A percentile compares a stretch with the other conserved stretches of the same genome.
These are phyloP conservation scores for Triticum aestivum DNA, from an alignment of 176 grass and related monocot genomes.

Conservation along the genomic window DNA sequence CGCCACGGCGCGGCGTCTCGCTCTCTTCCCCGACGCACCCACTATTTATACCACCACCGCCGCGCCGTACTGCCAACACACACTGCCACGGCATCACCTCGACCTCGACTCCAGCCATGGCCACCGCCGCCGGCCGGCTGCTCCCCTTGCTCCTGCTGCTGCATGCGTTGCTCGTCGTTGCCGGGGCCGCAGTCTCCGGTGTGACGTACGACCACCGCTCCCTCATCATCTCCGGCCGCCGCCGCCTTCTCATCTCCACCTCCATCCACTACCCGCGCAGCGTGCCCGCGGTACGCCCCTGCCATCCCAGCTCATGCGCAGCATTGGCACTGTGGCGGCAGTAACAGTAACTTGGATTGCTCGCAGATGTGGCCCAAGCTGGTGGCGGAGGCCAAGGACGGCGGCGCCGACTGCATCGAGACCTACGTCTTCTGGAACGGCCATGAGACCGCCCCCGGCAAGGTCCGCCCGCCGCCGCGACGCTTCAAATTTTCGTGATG, in stretches of 20 bases:
- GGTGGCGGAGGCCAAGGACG: conserved; percentile 79
- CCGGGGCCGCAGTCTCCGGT: not conserved
- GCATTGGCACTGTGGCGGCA: not conserved
- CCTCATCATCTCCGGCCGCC: conserved; percentile 85
- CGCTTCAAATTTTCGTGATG: not conserved
- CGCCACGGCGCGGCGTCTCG: not conserved
- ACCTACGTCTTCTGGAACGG: conserved; percentile 99
- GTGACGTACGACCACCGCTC: conserved; percentile 94
- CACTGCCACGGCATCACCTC: not conserved
- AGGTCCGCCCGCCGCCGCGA: conserved; percentile 42
- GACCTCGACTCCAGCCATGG: conserved; percentile 22
- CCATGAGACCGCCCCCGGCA: conserved; percentile 77
- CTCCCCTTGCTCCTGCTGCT: conserved; percentile 40
- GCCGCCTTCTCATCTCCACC: conserved; percentile 91
- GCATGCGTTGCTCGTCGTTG: not conserved
- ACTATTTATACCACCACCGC: conserved; percentile 34
- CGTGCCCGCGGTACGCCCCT: conserved; percentile 61
- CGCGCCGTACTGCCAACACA: not conserved
- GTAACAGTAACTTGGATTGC: not conserved
- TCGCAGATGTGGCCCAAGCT: conserved; percentile 95
- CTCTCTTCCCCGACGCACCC: no score
- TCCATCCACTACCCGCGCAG: conserved; percentile 99
- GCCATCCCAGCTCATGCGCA: not conserved
- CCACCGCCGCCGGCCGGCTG: not conserved
- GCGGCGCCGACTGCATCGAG: conserved; percentile 81